Conservation (phyloP, 352 stramenopile genomes). For the Pythium aphanidermatum region DNA sequence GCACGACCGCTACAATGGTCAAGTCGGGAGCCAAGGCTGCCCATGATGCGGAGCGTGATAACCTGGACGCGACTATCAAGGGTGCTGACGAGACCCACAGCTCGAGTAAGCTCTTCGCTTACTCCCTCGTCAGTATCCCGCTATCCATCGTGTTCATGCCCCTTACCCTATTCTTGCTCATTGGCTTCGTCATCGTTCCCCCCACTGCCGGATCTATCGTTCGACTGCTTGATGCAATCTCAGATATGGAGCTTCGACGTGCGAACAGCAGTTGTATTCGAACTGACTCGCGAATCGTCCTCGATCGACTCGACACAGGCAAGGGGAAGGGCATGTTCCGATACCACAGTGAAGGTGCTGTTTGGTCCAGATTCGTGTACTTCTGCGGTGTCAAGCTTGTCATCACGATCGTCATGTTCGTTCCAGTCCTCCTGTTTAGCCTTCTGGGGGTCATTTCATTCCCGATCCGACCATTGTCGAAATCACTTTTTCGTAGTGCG, state of each 20-base stretch:
- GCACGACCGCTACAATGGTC: constrained; percentile 15
- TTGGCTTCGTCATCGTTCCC: constrained; percentile 55
- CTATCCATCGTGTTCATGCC: constrained; percentile 55
- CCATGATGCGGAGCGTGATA: background rate
- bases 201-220: constrained; percentile 46
- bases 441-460: constrained; percentile 49
- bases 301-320: constrained; percentile 38
- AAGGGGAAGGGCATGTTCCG: constrained; percentile 29
- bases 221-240: constrained; percentile 50
- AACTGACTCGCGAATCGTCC: constrained; percentile 43
- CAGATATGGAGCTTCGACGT: constrained; percentile 68
- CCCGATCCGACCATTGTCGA: constrained; percentile 45
- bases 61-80: background rate
- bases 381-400: constrained; percentile 59
- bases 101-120: constrained; percentile 52
- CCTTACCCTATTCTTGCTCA: constrained; percentile 42
- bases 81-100: constrained; percentile 31
- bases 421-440: constrained; percentile 47
- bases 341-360: constrained; percentile 46
- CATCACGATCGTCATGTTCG: constrained; percentile 47
- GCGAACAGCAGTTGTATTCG: constrained; percentile 60
- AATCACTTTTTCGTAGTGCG: constrained; percentile 28
- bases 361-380: constrained; percentile 70
- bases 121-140: constrained; percentile 51
- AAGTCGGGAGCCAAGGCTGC: constrained; percentile 22